Percentiles rank a stretch among this genome's conserved stretches.
Evolutionary conservation across 2,329 filamentous ascomycete genomes (phyloP).

Genomic region (Penicillium sp.): DNA sequence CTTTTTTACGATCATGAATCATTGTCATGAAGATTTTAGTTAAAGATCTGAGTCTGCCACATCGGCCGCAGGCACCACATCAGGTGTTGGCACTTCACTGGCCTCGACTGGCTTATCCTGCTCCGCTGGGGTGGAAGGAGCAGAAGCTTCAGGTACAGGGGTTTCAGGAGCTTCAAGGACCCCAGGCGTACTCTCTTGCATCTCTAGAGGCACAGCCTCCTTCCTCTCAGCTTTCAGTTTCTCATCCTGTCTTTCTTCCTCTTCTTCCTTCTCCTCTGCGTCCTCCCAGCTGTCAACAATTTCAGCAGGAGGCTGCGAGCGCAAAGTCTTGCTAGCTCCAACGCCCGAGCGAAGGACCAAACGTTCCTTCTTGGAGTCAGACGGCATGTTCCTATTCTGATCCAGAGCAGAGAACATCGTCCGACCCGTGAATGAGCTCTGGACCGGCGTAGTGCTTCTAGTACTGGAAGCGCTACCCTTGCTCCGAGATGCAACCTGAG

Average conservation of each 20-base stretch:
- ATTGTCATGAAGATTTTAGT: slow-evolving; percentile 6
- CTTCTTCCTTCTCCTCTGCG: slow-evolving; percentile 44
- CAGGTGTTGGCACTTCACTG: neutral
- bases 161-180: neutral
- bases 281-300: slow-evolving; percentile 50
- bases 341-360: slow-evolving; percentile 37
- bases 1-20: slow-evolving; percentile 12
- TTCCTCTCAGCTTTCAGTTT: neutral
- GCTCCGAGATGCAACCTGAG: slow-evolving; percentile 39
- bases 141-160: neutral
- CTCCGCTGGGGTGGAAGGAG: neutral
- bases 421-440: slow-evolving; percentile 19
- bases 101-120: neutral
- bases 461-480: slow-evolving; percentile 26
- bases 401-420: slow-evolving; percentile 35
- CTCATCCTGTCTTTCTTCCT: slow-evolving; percentile 25
- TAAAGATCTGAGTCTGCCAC: neutral
- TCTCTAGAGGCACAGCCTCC: neutral
- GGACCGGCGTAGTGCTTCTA: slow-evolving; percentile 22
- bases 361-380: slow-evolving; percentile 29
- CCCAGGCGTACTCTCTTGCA: neutral
- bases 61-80: neutral
- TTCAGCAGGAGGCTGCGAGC: slow-evolving; percentile 24
- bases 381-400: slow-evolving; percentile 15
- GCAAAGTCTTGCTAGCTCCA: slow-evolving; percentile 30